Percentiles rank a stretch among this genome's conserved stretches.
These are phyloP conservation scores for Yamadazyma scolyti DNA, from an alignment of 805 yeast species.

Conservation along the genomic window DNA sequence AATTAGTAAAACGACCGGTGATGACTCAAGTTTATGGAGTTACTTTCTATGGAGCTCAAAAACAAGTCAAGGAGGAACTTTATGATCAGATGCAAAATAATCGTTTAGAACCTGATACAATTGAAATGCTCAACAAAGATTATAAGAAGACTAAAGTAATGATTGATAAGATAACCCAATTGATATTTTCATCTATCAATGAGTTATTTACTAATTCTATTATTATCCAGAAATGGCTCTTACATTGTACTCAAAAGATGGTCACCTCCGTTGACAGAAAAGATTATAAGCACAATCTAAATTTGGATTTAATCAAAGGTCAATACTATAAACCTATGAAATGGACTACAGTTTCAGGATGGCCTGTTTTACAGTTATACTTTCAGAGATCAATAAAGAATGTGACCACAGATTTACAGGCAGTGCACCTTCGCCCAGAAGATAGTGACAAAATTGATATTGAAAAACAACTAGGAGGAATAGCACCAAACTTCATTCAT, in stretches of 20 bases:
- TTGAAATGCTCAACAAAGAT: no score
- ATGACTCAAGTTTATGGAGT: conserved; percentile 48
- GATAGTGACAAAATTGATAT: conserved; percentile 1
- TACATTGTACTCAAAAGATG: conserved; percentile 25
- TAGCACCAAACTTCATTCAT: conserved; percentile 44
- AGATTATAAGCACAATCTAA: conserved; percentile 2
- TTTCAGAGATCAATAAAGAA: conserved; percentile 10
- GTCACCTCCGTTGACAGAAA: conserved; percentile 16
- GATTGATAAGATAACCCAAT: conserved; percentile 16
- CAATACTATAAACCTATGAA: conserved; percentile 29
- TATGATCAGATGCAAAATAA: conserved; percentile 4
- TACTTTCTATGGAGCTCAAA: conserved; percentile 31
- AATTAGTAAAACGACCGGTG: conserved; percentile 37
- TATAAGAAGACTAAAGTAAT: conserved; percentile 2
- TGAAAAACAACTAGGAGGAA: conserved; percentile 29
- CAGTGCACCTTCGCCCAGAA: conserved; percentile 1
- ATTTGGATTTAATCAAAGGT: conserved; percentile 17
- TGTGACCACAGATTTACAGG: conserved; percentile 22
- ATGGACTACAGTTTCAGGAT: conserved; percentile 40
- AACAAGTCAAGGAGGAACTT: conserved; percentile 23
- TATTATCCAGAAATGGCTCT: conserved; percentile 33
- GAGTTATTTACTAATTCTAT: conserved; percentile 32
- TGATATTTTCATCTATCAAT: conserved; percentile 21
- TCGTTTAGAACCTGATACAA: not conserved
- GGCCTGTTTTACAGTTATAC: conserved; percentile 39